A percentile compares a stretch with the other conserved stretches of the same genome.
phyloP scores from a whole-genome alignment of 2,329 filamentous ascomycete genomes.

The Curvularia sp. region DNA sequence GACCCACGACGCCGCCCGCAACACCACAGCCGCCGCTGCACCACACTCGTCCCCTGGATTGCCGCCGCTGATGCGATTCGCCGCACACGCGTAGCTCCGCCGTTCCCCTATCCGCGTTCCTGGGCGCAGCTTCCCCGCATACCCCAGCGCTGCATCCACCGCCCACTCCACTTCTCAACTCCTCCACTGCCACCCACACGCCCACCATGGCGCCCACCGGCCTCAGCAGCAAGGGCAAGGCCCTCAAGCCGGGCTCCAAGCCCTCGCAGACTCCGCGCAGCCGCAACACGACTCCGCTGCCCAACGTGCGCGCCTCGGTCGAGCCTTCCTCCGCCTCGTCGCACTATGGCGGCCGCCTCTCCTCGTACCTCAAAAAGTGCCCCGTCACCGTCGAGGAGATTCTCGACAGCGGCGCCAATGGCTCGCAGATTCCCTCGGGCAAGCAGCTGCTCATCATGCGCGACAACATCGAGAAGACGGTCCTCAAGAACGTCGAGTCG shows the following conservation, averaged over 20 bases:
- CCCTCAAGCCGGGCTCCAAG: slow-evolving; percentile 50
- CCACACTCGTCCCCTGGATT: background rate
- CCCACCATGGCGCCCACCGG: slow-evolving; percentile 41
- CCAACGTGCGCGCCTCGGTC: slow-evolving; percentile 58
- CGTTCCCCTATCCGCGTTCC: background rate
- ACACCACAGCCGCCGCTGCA: background rate
- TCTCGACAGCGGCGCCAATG: slow-evolving; percentile 67
- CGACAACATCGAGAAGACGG: slow-evolving; percentile 67
- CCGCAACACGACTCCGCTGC: slow-evolving; percentile 78
- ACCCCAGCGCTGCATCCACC: slow-evolving; percentile 6
- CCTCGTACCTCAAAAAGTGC: slow-evolving; percentile 63
- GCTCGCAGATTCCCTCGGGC: slow-evolving; percentile 62
- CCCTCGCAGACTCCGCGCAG: slow-evolving; percentile 58
- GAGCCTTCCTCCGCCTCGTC: slow-evolving; percentile 51
- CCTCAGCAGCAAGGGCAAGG: slow-evolving; percentile 60
- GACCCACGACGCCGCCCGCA: background rate
- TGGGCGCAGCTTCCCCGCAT: slow-evolving; percentile 20
- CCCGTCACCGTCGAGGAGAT: slow-evolving; percentile 73
- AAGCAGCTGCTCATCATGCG: slow-evolving; percentile 69
- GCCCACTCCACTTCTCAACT: background rate
- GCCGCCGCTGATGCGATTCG: background rate
- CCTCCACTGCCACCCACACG: background rate
- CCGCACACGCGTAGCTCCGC: background rate
- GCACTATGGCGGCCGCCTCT: slow-evolving; percentile 67
- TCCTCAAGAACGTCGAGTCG: slow-evolving; percentile 52